Base-by-base conservation (phyloP, 805 yeast species). In the Wickerhamiella cacticola region DNA sequence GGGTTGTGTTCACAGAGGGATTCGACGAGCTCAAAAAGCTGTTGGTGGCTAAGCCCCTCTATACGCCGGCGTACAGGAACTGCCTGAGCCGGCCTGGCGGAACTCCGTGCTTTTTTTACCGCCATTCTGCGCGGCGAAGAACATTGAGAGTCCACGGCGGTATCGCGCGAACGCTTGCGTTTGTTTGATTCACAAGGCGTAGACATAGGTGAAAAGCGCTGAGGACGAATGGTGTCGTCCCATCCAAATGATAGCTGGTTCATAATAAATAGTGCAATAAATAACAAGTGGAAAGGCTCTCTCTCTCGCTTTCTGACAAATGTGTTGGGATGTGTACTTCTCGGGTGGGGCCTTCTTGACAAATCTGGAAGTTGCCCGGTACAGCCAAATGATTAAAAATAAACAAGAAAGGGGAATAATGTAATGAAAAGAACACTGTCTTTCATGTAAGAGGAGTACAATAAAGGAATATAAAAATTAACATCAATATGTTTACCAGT, bases 1-100 rank as follows among this genome's bases (percentile, higher is more conserved):
- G 92, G 92, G 57, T 81, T 80, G 22, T 64, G 63, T 10, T 68
- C 65, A 25, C 84, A 71, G 45, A 85, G 66, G 28, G 69, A 66
- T 22, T 67, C 65, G 25, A 85, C 62, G 41, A 85, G 61, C 9
- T 56, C 55, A 56, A 75, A 77, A 29, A 85, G 67, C 38, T 76
- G 68, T 45, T 68, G 60, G 48, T 73, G 73, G 60, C 79, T 82
- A 50, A 85, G 66, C 7, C 81, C 75, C 60, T 85, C 92, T 18
- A 85, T 69, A 23, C 82, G 63, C 50, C 94, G 70, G 41, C 67
- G 61, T 16, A 82, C 59, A 3, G 92, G 82, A 45, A 84, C 69
- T 10, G 69, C 29, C 12, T 70, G 52, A 29, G 34, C 23, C 28
- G 42, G 40, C 23, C 36, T 34, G 24, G 33, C 12, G 21, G 5